phyloP scores from a whole-genome alignment of 148 eudicot species.

The Cornus florida region DNA sequence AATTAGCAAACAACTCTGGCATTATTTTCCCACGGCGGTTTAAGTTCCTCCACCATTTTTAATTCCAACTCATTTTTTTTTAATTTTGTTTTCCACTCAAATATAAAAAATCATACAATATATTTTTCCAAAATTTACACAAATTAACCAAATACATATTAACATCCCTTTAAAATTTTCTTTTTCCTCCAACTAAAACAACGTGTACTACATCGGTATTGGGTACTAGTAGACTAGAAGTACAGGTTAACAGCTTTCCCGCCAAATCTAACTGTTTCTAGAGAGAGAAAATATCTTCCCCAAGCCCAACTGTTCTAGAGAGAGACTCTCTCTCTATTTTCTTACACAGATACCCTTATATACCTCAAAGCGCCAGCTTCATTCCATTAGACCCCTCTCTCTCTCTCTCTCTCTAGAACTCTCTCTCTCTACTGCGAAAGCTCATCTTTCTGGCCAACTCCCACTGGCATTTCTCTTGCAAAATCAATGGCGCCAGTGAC shows the following conservation, averaged over 20 bases:
- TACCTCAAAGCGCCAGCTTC: constrained; percentile 1
- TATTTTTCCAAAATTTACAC: no score
- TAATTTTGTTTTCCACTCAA: no score
- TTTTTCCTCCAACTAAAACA: no score
- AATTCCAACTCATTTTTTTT: no score
- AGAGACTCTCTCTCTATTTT: background rate
- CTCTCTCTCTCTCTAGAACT: background rate
- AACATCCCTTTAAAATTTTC: no score
- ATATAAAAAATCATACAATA: no score
- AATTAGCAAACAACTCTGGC: no score
- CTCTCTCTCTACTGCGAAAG: background rate
- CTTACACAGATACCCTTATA: background rate
- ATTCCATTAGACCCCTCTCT: background rate
- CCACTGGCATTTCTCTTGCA: background rate
- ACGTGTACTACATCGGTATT: no score
- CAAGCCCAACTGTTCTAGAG: constrained; percentile 11
- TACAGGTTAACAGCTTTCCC: constrained; percentile 2
- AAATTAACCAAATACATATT: no score
- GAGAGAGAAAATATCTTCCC: constrained; percentile 2
- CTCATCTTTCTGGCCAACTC: background rate
- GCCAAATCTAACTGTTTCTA: constrained; percentile 12
- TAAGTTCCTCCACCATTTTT: no score
- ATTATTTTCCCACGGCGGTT: no score
- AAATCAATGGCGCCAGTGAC: constrained; percentile 25
- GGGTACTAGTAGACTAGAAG: no score